phyloP scores from a whole-genome alignment of 148 eudicot genomes.

The Silene latifolia region DNA sequence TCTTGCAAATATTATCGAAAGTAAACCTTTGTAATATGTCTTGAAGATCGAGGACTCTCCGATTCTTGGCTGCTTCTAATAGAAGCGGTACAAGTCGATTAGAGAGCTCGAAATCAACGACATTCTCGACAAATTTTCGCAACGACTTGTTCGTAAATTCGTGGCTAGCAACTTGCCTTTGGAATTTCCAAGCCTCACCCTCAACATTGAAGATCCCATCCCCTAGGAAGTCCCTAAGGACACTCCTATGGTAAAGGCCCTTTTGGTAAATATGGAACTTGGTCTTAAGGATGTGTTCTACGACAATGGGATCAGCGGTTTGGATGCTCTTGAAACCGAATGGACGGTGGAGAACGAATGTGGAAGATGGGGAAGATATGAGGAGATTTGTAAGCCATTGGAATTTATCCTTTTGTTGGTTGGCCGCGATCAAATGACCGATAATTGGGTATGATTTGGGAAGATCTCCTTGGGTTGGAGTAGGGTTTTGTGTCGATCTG shows the following conservation, averaged over 20 bases:
- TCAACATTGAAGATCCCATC: slow-evolving; percentile 42
- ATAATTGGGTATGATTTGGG: slow-evolving; percentile 25
- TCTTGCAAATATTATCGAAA: slow-evolving; percentile 28
- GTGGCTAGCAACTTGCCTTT: slow-evolving; percentile 39
- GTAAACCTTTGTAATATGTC: slow-evolving; percentile 30
- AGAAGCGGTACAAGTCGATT: slow-evolving; percentile 35
- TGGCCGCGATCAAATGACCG: slow-evolving; percentile 16
- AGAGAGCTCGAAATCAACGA: slow-evolving; percentile 35
- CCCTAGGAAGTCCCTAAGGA: slow-evolving; percentile 34
- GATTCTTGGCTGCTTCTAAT: slow-evolving; percentile 17
- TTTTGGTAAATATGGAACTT: slow-evolving; percentile 29
- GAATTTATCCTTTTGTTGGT: slow-evolving; percentile 17
- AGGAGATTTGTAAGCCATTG: slow-evolving; percentile 19
- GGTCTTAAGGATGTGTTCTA: slow-evolving; percentile 24
- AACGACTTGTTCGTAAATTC: slow-evolving; percentile 42
- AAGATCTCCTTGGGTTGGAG: not conserved
- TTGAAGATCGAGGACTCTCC: slow-evolving; percentile 22
- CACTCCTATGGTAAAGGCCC: slow-evolving; percentile 18
- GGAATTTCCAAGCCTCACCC: slow-evolving; percentile 45
- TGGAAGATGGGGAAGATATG: slow-evolving; percentile 6
- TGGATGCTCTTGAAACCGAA: slow-evolving; percentile 12
- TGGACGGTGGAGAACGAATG: slow-evolving; percentile 13
- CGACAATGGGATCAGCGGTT: slow-evolving; percentile 17
- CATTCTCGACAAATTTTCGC: slow-evolving; percentile 33
- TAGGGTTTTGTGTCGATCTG: not conserved